Percentiles rank a stretch among this genome's conserved stretches.
Conservation (phyloP, 1,284 basidiomycete species). For the Malassezia yamatoensis region DNA sequence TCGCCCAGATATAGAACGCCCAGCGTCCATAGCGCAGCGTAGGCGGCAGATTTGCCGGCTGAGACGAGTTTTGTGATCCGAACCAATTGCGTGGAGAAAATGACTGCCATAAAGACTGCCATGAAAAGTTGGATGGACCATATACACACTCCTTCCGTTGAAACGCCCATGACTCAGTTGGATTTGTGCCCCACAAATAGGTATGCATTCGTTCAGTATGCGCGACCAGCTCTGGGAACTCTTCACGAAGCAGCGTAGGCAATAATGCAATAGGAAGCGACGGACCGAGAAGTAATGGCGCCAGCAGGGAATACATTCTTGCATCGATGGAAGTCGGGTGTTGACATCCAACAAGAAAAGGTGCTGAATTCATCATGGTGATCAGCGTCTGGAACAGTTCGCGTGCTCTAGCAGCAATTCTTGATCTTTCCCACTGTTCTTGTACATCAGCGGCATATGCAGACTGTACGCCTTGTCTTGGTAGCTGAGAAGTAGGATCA, state of each 20-base stretch:
- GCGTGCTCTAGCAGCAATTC: constrained; percentile 15
- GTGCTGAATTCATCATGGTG: constrained; percentile 8
- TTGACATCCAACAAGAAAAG: neutral
- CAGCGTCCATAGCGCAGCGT: constrained; percentile 24
- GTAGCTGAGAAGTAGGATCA: constrained; percentile 15
- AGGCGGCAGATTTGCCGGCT: neutral
- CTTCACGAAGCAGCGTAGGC: constrained; percentile 12
- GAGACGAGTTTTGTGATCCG: constrained; percentile 2
- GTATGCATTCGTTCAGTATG: constrained; percentile 15
- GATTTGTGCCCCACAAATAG: constrained; percentile 14
- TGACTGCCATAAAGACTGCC: neutral
- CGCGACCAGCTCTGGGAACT: constrained; percentile 18
- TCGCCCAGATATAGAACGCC: constrained; percentile 27
- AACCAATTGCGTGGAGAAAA: constrained; percentile 3
- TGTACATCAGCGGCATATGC: constrained; percentile 1
- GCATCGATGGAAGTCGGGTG: constrained; percentile 21
- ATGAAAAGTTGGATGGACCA: neutral
- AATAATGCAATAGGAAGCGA: constrained; percentile 20
- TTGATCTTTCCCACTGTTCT: constrained; percentile 15
- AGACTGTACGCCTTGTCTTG: neutral
- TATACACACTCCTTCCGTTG: constrained; percentile 6
- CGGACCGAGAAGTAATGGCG: constrained; percentile 21
- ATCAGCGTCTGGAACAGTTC: constrained; percentile 19
- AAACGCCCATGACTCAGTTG: constrained; percentile 8
- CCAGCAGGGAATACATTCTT: constrained; percentile 26